A percentile compares a stretch with the other conserved stretches of the same genome.
Conservation (phyloP, 2,329 filamentous ascomycete genomes). For the Zymoseptoria ardabiliae region DNA sequence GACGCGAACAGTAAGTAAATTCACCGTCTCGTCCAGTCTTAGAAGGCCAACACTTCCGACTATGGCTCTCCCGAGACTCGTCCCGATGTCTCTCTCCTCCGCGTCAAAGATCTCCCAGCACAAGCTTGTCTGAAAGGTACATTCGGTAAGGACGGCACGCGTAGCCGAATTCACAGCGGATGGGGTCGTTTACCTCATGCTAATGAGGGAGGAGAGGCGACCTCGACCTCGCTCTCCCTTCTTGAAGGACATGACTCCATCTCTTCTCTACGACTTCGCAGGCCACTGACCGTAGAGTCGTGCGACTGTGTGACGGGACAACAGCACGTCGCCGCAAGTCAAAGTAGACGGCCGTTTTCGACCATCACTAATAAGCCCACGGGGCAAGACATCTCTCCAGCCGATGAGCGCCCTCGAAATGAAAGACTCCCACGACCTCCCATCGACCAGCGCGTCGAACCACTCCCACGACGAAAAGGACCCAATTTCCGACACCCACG, state of each 20-base stretch:
- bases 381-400: background rate
- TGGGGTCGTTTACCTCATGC: background rate
- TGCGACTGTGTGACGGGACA: background rate
- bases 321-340: background rate
- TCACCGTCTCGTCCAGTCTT: no score
- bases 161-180: background rate
- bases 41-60: no score
- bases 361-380: no score
- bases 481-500: background rate
- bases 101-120: background rate
- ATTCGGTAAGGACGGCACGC: background rate
- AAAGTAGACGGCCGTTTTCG: no score
- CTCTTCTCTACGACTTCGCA: background rate
- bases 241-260: background rate
- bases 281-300: no score
- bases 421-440: background rate
- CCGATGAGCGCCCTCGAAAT: background rate
- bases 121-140: background rate
- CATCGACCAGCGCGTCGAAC: background rate
- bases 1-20: no score
- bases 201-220: background rate
- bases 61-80: no score
- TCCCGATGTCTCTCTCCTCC: background rate
- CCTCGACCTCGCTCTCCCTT: background rate
- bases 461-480: background rate